A percentile compares a stretch with the other conserved stretches of the same genome.
Conservation (phyloP, 2,329 filamentous ascomycete species). For the Venturia effusa region DNA sequence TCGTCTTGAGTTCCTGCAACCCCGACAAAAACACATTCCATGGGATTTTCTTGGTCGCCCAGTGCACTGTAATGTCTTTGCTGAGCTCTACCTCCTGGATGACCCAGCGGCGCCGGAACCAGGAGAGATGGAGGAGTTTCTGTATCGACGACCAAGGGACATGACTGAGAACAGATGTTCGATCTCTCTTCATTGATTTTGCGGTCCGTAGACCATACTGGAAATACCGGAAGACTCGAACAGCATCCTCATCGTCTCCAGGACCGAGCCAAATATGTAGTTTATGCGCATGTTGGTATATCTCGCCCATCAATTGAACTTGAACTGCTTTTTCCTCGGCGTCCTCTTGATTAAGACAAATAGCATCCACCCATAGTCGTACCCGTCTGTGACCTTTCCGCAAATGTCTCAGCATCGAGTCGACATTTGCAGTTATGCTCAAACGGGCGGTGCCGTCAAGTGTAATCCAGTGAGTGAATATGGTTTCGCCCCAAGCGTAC, state of each 20-base stretch:
- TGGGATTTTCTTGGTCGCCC: not conserved
- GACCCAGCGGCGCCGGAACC: not conserved
- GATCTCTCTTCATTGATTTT: not conserved
- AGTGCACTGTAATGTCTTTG: not conserved
- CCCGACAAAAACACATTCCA: not conserved
- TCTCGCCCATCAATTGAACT: not conserved
- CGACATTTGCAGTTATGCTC: not conserved
- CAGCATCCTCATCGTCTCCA: not conserved
- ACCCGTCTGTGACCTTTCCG: not conserved
- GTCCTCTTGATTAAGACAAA: conserved; percentile 1
- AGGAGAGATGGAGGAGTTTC: not conserved
- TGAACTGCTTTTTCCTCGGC: conserved; percentile 1
- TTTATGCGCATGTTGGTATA: not conserved
- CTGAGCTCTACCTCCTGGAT: not conserved
- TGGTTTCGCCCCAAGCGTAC: not conserved
- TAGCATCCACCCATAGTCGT: not conserved
- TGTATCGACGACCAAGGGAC: not conserved
- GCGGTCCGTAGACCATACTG: not conserved
- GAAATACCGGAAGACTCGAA: not conserved
- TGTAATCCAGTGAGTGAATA: not conserved
- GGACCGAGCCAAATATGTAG: not conserved
- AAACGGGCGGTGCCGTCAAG: not conserved
- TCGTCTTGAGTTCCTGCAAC: not conserved
- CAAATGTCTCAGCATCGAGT: not conserved
- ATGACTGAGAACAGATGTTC: not conserved